phyloP scores from a whole-genome alignment of 2,329 filamentous ascomycete genomes.

The Penicillium sp. region DNA sequence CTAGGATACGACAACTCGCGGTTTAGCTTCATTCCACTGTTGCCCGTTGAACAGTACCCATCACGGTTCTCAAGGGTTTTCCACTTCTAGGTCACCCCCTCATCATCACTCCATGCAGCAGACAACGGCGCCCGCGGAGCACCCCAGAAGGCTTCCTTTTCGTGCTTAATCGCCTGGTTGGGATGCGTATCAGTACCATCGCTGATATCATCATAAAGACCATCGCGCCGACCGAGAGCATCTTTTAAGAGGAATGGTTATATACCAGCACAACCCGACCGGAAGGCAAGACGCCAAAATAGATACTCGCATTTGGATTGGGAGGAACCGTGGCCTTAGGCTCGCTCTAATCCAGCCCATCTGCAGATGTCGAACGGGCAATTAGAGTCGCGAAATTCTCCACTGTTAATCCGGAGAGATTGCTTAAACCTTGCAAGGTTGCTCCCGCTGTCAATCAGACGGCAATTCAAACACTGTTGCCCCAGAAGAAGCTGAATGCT shows the following conservation, averaged over 20 bases:
- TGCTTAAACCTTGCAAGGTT: slow-evolving; percentile 13
- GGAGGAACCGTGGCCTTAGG: slow-evolving; percentile 39
- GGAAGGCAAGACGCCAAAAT: slow-evolving; percentile 39
- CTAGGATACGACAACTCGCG: slow-evolving; percentile 48
- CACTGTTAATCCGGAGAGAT: slow-evolving; percentile 16
- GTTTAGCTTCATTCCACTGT: slow-evolving; percentile 43
- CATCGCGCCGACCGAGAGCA: slow-evolving; percentile 37
- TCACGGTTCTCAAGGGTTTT: slow-evolving; percentile 47
- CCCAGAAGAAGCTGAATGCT: slow-evolving; percentile 36
- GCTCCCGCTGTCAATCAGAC: slow-evolving; percentile 35
- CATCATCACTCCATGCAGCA: slow-evolving; percentile 33
- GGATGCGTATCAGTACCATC: slow-evolving; percentile 41
- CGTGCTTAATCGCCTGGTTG: slow-evolving; percentile 39
- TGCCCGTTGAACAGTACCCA: slow-evolving; percentile 50
- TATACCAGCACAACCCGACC: slow-evolving; percentile 42
- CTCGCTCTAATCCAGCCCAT: slow-evolving; percentile 42
- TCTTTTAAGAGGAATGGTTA: slow-evolving; percentile 41
- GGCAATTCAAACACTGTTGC: slow-evolving; percentile 40
- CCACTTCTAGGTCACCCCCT: slow-evolving; percentile 40
- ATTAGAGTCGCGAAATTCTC: slow-evolving; percentile 29
- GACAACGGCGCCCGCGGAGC: slow-evolving; percentile 33
- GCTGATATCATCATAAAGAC: slow-evolving; percentile 49
- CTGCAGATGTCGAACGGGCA: slow-evolving; percentile 36
- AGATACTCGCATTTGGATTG: slow-evolving; percentile 49
- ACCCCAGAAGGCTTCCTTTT: slow-evolving; percentile 47